Conservation (phyloP, 306 rosid genomes). For the Boehmeria nivea region DNA sequence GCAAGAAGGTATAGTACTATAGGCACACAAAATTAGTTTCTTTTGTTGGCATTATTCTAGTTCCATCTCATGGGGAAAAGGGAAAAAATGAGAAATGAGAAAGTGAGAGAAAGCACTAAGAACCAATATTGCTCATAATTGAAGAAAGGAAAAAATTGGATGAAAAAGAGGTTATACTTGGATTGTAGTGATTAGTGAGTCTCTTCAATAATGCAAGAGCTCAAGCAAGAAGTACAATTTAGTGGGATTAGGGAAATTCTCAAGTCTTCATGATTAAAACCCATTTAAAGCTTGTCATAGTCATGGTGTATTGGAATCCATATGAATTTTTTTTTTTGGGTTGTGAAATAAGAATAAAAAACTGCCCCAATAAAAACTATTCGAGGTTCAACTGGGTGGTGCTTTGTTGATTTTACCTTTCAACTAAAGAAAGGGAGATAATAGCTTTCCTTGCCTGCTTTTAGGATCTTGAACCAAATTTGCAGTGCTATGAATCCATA, state of each 20-base stretch:
- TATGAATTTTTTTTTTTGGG: too few relatives aligned
- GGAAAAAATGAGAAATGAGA: neutral
- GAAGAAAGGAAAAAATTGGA: neutral
- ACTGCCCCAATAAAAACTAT: too few relatives aligned
- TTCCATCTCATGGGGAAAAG: neutral
- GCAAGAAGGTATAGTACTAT: too few relatives aligned
- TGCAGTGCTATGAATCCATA: neutral
- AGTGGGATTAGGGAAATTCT: neutral
- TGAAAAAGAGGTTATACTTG: neutral
- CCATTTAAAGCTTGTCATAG: neutral
- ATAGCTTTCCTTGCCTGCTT: neutral
- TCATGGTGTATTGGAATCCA: neutral
- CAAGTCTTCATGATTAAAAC: neutral
- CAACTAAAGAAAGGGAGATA: neutral
- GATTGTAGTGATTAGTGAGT: neutral
- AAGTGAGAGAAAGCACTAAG: too few relatives aligned
- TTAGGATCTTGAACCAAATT: neutral
- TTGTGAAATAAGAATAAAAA: too few relatives aligned
- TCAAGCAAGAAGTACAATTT: neutral
- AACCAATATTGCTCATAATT: neutral
- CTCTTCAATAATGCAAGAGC: neutral
- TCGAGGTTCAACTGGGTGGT: too few relatives aligned
- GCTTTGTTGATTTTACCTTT: neutral
- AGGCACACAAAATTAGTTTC: neutral
- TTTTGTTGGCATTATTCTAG: slow-evolving; percentile 2